Percentiles rank a stretch among this genome's conserved stretches.
Evolutionary conservation across 2,329 filamentous ascomycete genomes (phyloP).

Genomic region (Penicillium sp.): DNA sequence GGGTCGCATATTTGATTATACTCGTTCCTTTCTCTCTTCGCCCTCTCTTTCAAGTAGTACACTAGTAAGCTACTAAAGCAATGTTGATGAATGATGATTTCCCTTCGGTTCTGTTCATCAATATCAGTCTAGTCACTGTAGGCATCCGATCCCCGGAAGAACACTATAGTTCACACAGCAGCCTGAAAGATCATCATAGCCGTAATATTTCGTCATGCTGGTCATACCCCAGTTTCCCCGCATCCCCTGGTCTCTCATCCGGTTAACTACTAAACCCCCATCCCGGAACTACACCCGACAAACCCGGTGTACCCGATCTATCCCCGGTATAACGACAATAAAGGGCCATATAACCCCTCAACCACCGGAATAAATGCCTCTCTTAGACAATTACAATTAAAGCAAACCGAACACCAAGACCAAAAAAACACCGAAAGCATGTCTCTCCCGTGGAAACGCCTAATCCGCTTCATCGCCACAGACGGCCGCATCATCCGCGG

Average conservation of each 20-base stretch:
- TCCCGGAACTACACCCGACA: background rate
- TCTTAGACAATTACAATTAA: background rate
- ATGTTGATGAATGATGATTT: background rate
- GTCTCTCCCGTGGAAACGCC: slow-evolving; percentile 50
- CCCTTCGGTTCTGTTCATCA: background rate
- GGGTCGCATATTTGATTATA: background rate
- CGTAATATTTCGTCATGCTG: background rate
- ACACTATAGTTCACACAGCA: background rate
- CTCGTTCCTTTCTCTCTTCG: background rate
- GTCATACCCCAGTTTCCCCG: background rate
- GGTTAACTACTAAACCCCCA: background rate
- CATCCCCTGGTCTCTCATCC: background rate
- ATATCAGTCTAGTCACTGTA: background rate
- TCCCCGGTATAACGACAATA: background rate
- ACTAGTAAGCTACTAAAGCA: background rate
- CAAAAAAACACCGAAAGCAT: slow-evolving; percentile 3
- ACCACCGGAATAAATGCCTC: background rate
- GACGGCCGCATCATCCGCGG: slow-evolving; percentile 54
- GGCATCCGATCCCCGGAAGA: background rate
- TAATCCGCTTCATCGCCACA: slow-evolving; percentile 56
- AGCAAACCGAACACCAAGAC: background rate
- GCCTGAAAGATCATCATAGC: background rate
- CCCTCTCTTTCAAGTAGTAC: background rate
- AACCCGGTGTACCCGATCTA: background rate
- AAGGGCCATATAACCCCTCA: background rate